Percentiles rank a stretch among this genome's conserved stretches.
Evolutionary conservation across 140 eudicot genomes (phyloP).

Genomic region (Erigeron philadelphicus): DNA sequence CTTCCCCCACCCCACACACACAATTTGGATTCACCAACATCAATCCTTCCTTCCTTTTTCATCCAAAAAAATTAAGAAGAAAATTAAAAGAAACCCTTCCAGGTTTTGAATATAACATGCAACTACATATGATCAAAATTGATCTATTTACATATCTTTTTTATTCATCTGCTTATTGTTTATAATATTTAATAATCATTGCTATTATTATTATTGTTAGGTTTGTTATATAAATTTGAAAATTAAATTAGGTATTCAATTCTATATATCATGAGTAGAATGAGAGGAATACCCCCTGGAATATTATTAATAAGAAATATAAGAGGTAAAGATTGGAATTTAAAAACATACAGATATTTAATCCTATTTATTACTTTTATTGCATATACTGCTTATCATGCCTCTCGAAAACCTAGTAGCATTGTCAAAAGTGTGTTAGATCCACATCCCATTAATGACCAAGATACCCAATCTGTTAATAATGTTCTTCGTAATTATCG

Average conservation of each 20-base stretch:
- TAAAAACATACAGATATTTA: slow-evolving; percentile 56
- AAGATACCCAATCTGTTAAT: too few relatives aligned
- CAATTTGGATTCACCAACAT: not conserved
- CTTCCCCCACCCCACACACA: slow-evolving; percentile 2
- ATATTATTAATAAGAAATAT: slow-evolving; percentile 48
- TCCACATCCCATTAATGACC: slow-evolving; percentile 24
- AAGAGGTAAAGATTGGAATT: slow-evolving; percentile 70
- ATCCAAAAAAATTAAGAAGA: not conserved
- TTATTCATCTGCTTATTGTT: too few relatives aligned
- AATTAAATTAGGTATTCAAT: not conserved
- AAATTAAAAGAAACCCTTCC: too few relatives aligned
- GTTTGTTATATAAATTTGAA: too few relatives aligned
- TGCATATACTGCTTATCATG: slow-evolving; percentile 80
- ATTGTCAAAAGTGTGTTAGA: slow-evolving; percentile 72
- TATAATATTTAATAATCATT: too few relatives aligned
- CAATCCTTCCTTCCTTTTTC: not conserved
- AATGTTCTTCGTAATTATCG: slow-evolving; percentile 13
- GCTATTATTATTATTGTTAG: too few relatives aligned
- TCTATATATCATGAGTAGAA: slow-evolving; percentile 20
- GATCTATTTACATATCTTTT: too few relatives aligned
- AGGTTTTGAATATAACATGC: slow-evolving; percentile 3
- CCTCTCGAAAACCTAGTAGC: slow-evolving; percentile 82
- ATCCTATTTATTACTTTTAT: slow-evolving; percentile 65
- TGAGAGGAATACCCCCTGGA: slow-evolving; percentile 64
- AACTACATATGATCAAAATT: not conserved